Percentiles rank a stretch among this genome's conserved stretches.
These are phyloP conservation scores for Eutypa lata DNA, from an alignment of 2,329 filamentous ascomycete genomes.

Conservation along the genomic window DNA sequence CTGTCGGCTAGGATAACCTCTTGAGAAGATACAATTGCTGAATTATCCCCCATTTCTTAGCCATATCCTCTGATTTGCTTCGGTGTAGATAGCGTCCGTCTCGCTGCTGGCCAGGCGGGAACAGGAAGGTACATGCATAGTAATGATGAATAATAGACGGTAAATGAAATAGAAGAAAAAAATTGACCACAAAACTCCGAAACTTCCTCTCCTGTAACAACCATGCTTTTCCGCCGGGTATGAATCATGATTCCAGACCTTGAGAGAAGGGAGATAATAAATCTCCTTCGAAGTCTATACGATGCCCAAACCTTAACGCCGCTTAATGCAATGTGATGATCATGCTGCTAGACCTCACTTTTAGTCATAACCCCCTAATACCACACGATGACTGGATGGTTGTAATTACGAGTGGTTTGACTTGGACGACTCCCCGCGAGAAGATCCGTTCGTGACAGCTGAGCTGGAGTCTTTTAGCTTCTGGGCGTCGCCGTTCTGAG, in stretches of 20 bases:
- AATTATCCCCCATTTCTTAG: too few species aligned
- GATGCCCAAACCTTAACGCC: background rate
- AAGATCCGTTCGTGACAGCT: constrained; percentile 21
- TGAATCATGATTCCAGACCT: background rate
- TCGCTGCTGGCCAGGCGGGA: background rate
- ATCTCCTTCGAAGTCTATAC: background rate
- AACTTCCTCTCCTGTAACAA: background rate
- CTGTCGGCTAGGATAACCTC: too few species aligned
- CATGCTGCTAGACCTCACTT: background rate
- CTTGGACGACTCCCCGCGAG: constrained; percentile 24
- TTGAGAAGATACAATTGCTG: too few species aligned
- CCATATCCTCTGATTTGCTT: too few species aligned
- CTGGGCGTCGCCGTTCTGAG: constrained; percentile 20
- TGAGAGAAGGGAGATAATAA: background rate
- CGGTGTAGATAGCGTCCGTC: too few species aligned
- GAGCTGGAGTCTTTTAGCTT: constrained; percentile 22
- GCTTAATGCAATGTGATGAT: background rate
- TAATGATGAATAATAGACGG: background rate
- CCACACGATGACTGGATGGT: background rate
- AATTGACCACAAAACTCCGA: background rate
- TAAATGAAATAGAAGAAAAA: background rate
- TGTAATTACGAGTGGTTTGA: constrained; percentile 12
- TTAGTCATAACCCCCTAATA: too few species aligned
- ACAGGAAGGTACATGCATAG: background rate
- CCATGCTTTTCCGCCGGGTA: constrained; percentile 1